phyloP scores from a whole-genome alignment of 208 protist species.

The Leishmania martiniquensis region DNA sequence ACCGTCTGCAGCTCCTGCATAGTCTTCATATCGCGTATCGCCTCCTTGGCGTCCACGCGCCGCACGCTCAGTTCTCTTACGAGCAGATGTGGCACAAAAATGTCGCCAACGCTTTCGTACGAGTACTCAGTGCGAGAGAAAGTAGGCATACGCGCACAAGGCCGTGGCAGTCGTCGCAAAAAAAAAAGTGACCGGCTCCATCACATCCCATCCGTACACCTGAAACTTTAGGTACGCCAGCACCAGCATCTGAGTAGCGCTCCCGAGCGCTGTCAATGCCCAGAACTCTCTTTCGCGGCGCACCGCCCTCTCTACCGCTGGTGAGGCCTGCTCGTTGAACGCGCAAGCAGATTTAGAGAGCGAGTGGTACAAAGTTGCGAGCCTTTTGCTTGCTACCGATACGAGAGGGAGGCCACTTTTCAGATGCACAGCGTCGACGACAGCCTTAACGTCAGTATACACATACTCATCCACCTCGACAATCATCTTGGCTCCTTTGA shows the following conservation, averaged over 20 bases:
- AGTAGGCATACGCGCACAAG: constrained; percentile 58
- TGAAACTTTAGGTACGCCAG: constrained; percentile 81
- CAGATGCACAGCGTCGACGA: constrained; percentile 67
- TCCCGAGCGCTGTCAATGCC: constrained; percentile 56
- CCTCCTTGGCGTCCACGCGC: constrained; percentile 19
- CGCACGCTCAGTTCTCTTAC: constrained; percentile 30
- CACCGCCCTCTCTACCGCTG: constrained; percentile 20
- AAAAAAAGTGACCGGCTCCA: constrained; percentile 87
- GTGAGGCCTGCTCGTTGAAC: neutral
- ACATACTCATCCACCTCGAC: constrained; percentile 40
- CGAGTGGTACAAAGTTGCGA: neutral
- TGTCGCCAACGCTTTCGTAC: constrained; percentile 57
- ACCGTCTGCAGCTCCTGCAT: constrained; percentile 31
- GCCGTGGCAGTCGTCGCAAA: constrained; percentile 72
- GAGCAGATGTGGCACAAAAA: constrained; percentile 39
- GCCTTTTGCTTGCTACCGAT: constrained; percentile 11
- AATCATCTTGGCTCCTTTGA: constrained; percentile 39
- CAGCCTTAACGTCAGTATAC: constrained; percentile 42
- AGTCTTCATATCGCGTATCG: constrained; percentile 22
- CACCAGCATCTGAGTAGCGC: constrained; percentile 70
- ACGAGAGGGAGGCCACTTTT: constrained; percentile 49
- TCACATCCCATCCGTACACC: constrained; percentile 83
- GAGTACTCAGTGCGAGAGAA: constrained; percentile 51
- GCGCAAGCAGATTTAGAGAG: constrained; percentile 7
- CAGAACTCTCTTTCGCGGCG: constrained; percentile 59